Evolutionary conservation across 352 stramenopile species (phyloP).

Genomic region (Pythium pectinolyticum): DNA sequence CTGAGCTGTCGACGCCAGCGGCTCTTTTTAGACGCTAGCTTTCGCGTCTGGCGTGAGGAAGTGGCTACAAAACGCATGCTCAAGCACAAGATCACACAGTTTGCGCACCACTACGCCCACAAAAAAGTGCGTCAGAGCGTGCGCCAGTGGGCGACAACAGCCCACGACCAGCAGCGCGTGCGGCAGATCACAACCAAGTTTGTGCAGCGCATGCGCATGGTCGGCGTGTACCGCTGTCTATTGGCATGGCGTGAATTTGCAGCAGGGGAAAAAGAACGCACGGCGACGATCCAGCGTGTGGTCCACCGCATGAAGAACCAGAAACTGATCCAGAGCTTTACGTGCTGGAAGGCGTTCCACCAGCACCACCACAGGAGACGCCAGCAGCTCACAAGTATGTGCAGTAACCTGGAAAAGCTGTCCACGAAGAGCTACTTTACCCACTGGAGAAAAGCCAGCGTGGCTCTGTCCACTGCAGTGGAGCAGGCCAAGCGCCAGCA

Average conservation of each 20-base stretch:
- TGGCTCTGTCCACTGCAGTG: background rate
- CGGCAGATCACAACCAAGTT: slow-evolving; percentile 1
- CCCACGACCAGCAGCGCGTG: background rate
- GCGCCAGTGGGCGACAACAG: background rate
- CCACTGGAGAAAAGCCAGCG: slow-evolving; percentile 1
- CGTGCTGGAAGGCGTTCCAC: slow-evolving; percentile 17
- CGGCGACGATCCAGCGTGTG: slow-evolving; percentile 29
- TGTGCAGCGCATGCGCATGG: slow-evolving; percentile 34
- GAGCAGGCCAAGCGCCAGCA: slow-evolving; percentile 11
- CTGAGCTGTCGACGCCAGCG: slow-evolving; percentile 1
- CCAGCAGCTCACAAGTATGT: background rate
- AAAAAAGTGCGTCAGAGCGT: background rate
- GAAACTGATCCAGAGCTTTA: slow-evolving; percentile 24
- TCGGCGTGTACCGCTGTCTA: slow-evolving; percentile 45
- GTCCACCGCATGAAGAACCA: slow-evolving; percentile 41
- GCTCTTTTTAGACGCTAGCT: background rate
- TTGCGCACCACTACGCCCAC: background rate
- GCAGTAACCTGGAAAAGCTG: background rate
- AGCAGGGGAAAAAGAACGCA: slow-evolving; percentile 13
- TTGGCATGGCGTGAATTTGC: slow-evolving; percentile 46
- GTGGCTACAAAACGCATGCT: background rate
- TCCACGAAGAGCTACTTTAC: background rate
- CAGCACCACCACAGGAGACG: background rate
- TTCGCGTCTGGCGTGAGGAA: background rate
- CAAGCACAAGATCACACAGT: background rate